These are phyloP conservation scores for Colletotrichum tropicicola DNA, from an alignment of 2,329 filamentous ascomycete species.

Conservation along the genomic window DNA sequence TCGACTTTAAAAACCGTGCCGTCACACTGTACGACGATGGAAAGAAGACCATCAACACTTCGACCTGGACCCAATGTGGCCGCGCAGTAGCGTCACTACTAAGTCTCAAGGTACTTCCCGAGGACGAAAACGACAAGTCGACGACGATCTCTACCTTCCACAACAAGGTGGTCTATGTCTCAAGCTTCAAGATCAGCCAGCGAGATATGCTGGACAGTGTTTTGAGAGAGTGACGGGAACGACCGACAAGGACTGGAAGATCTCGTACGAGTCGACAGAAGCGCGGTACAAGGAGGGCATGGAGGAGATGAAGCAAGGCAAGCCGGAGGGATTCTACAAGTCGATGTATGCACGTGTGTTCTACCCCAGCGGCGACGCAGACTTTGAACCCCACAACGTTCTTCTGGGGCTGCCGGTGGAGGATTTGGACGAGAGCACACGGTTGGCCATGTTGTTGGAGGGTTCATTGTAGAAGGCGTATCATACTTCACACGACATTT, in stretches of 20 bases:
- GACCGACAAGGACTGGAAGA: constrained; percentile 65
- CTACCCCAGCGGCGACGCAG: constrained; percentile 5
- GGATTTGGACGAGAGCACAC: constrained; percentile 64
- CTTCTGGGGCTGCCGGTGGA: constrained; percentile 65
- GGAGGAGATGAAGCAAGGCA: constrained; percentile 52
- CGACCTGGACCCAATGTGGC: constrained; percentile 68
- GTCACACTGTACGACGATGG: constrained; percentile 64
- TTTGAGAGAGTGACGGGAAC: constrained; percentile 65
- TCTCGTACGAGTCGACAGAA: constrained; percentile 44
- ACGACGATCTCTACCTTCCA: constrained; percentile 35
- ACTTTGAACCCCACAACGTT: constrained; percentile 51
- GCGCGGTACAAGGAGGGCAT: constrained; percentile 59
- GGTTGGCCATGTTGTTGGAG: background rate
- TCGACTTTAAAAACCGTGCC: constrained; percentile 53
- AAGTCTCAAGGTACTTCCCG: constrained; percentile 39
- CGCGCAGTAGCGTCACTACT: constrained; percentile 46
- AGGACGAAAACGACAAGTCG: constrained; percentile 11
- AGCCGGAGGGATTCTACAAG: constrained; percentile 50
- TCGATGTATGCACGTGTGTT: constrained; percentile 9
- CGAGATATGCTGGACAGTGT: constrained; percentile 71
- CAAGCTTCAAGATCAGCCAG: constrained; percentile 68
- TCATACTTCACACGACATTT: background rate
- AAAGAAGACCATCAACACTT: constrained; percentile 61
- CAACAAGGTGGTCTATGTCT: constrained; percentile 60
- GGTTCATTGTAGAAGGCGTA: background rate